Evolutionary conservation across 1,284 basidiomycete species (phyloP).

Genomic region (Ceratobasidium sp.): DNA sequence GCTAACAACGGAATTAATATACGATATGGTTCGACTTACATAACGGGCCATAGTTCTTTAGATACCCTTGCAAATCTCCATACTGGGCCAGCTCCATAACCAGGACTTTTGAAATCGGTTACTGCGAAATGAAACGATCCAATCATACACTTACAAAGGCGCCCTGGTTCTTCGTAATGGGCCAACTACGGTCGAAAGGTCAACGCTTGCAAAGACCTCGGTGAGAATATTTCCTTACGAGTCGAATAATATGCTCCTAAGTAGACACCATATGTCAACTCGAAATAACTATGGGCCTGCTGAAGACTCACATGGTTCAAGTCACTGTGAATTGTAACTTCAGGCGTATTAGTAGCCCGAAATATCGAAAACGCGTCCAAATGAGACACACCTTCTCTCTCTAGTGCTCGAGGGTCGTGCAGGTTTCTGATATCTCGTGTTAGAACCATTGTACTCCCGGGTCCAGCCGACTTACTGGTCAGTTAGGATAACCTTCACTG

Average conservation of each 20-base stretch:
- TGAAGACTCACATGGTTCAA: constrained; percentile 33
- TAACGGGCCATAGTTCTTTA: constrained; percentile 38
- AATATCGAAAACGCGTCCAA: neutral
- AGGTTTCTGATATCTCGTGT: constrained; percentile 16
- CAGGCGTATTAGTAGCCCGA: neutral
- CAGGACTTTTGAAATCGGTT: constrained; percentile 11
- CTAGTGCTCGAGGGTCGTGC: constrained; percentile 39
- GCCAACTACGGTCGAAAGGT: constrained; percentile 16
- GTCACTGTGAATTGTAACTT: constrained; percentile 38
- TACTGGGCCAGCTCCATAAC: constrained; percentile 42
- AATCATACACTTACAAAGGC: constrained; percentile 29
- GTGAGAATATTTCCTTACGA: constrained; percentile 7
- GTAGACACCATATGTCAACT: neutral
- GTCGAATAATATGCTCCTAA: constrained; percentile 39
- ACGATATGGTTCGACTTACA: neutral
- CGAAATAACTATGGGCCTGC: neutral
- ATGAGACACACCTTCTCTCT: constrained; percentile 29
- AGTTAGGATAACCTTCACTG: constrained; percentile 43
- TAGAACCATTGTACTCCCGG: neutral
- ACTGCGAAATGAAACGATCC: neutral
- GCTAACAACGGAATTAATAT: neutral
- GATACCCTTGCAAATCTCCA: constrained; percentile 41
- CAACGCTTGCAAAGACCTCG: neutral
- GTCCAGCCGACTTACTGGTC: constrained; percentile 23
- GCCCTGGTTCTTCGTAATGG: constrained; percentile 35